Evolutionary conservation across 768 basidiomycete species (phyloP).

Genomic region (Boletus coccyginus): DNA sequence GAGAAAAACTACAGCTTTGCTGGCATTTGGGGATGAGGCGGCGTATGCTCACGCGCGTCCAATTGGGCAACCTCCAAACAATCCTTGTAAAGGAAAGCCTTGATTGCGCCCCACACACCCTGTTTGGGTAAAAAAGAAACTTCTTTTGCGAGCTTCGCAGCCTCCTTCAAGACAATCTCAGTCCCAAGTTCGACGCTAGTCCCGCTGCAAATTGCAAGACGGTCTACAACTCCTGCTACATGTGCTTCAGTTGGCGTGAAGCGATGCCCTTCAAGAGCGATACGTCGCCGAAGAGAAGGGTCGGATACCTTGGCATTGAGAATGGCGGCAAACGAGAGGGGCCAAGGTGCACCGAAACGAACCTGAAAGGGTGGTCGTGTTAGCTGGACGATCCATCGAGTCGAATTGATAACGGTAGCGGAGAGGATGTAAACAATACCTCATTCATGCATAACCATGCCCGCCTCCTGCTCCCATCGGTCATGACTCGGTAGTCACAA

Average conservation of each 20-base stretch:
- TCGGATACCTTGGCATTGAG: slow-evolving; percentile 63
- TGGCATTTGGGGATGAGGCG: background rate
- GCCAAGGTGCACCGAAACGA: slow-evolving; percentile 81
- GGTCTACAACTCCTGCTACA: slow-evolving; percentile 64
- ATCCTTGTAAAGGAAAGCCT: slow-evolving; percentile 58
- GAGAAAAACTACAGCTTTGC: slow-evolving; percentile 19
- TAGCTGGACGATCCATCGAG: background rate
- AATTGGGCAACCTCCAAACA: slow-evolving; percentile 41
- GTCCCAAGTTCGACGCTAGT: slow-evolving; percentile 49
- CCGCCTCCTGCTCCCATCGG: slow-evolving; percentile 69
- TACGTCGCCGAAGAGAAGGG: slow-evolving; percentile 58
- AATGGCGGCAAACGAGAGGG: slow-evolving; percentile 65
- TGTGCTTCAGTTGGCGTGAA: slow-evolving; percentile 74
- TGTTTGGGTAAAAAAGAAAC: slow-evolving; percentile 48
- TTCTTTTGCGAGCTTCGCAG: slow-evolving; percentile 57
- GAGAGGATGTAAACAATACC: slow-evolving; percentile 34
- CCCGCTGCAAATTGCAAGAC: slow-evolving; percentile 38
- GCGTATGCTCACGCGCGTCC: slow-evolving; percentile 14
- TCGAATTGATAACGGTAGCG: background rate
- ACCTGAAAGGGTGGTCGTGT: slow-evolving; percentile 42
- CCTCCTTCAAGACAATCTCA: slow-evolving; percentile 60
- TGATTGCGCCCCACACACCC: slow-evolving; percentile 75
- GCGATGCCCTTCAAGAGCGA: slow-evolving; percentile 76
- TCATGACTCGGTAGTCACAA: slow-evolving; percentile 91
- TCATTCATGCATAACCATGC: slow-evolving; percentile 96